Base-by-base conservation (phyloP, 179 eudicot species). In the Heliamphora pulchella region DNA sequence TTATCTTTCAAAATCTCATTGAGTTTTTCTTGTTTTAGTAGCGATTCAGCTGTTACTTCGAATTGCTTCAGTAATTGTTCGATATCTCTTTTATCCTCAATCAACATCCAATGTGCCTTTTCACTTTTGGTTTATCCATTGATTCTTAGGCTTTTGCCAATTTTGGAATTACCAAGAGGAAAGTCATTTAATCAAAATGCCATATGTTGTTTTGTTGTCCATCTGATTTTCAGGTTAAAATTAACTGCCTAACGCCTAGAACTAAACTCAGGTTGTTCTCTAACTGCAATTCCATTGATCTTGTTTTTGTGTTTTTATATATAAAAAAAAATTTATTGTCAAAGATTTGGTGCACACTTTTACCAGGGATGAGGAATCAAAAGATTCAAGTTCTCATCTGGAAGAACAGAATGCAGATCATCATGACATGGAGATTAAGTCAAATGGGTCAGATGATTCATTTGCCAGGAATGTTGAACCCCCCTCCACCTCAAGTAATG, bases 161-260 rank as follows among this genome's bases (percentile, higher is more conserved):
- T 20, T 47, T 50, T 63, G 14, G 15, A 77, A 72, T 48, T 77
- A 9, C 46, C 46, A 51, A 31, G 61, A 48, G 48, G 17, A 31
- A 31, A 43, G 41, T 61, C 57, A 10, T 76, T 46, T 76, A n/a
- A 76, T n/a, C 41, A 46, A n/a, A 65, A 10, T 68, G 41, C 5
- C 14, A 53, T 39, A 10, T 43, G 39, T 1, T 68, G 68, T 65
- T 75, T n/a, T 69, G 61, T 58, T 77, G 41, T 75, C 31, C 61
- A 53, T 83, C 69, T 80, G 80, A 62, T 77, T 83, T 86, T 77
- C 91, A 94, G 98, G 86, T 93, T 80, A 91, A 89, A 86, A 81
- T 95, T 85, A 95, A 93, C 71, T 91, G 98, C 82, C 83, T 88
- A 48, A 90, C 86, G 51, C 91, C 90, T 53, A 88, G 85, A 84